Base-by-base conservation (phyloP, 208 protist species). In the Leishmania major region DNA sequence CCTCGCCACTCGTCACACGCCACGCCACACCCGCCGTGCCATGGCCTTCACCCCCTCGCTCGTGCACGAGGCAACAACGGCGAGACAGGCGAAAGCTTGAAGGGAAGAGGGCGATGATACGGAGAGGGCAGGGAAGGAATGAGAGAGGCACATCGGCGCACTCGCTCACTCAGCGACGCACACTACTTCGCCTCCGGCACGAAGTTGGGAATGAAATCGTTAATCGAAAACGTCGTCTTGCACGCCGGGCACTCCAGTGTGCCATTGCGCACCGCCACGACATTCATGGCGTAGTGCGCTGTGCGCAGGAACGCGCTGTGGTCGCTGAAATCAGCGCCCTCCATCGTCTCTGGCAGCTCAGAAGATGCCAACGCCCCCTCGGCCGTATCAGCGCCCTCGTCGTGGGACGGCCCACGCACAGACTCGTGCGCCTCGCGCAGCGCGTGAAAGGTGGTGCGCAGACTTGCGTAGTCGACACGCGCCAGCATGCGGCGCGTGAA, bases 131-230 rank as follows among this genome's bases (percentile, higher is more conserved):
- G 31, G 62, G 31, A 31, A 37, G 31, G 62, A 8, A 69, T 13
- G 31, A 43, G 62, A 69, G 62, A 69, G 62, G 31, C 62, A 22
- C 62, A 40, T 51, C 55, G 31, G 40, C 13, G 13, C 25, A 13
- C 62, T 64, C 28, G 19, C 59, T 31, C 59, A 31, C 59, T 28
- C 59, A 31, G 28, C 8, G 28, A 55, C 53, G 4, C 59, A 7
- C 43, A 40, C 7, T 82, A 87, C 75, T 79, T 80, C 11, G 59
- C 35, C 67, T 93, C 89, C 0, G 91, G 67, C 55, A 98, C 90
- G 90, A 98, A 96, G 89, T 97, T 96, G 10, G 94, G 94, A 59
- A 98, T 97, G 75, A 95, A 96, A 19, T 97, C 94, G 62, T 88
- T 79, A 66, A 98, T 89, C 4, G 84, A 22, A 71, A 95, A 98